Base-by-base conservation (phyloP, 306 rosid species). In the Macrotyloma uniflorum region DNA sequence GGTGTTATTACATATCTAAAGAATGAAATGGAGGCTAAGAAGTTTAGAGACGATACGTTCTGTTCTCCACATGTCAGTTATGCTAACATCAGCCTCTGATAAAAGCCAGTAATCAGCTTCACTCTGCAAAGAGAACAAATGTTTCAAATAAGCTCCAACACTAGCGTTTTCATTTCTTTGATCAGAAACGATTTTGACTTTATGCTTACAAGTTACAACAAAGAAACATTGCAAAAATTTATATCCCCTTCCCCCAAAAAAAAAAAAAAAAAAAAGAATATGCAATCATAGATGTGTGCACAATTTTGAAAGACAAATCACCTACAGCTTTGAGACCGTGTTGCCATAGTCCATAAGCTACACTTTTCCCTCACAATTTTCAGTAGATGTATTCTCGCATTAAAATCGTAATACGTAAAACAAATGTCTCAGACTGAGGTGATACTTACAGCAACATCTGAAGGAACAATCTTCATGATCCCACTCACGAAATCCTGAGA, bases 31-130 rank as follows among this genome's bases (percentile, higher is more conserved):
- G 68, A 64, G 33, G 19, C 49, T 53, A 32, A 20, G 47, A 69
- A 67, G 79, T 77, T 50, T 8, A 22, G 70, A 15, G 63, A 86
- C 91, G 82, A 87, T 95, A 95, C 98, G 70, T 67, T 91, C 98
- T 63, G 96, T 82, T 86, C 92, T 91, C 98, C 98, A 95, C 85
- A 95, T 92, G 82, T 92, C 98, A 35, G 98, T 95, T 78, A 91
- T 91, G 84, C 98, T 91, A 80, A 92, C 89, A 77, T 84, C 91
- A 35, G 93, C 93, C 66, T 92, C 95, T 14, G 98, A 90, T 77
- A 92, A 87, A 71, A 95, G 98, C 98, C 98, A 95, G 89, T 92
- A 95, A 83, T 95, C 98, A 38, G 98, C 93, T 70, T 92, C 93
- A 61, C 89, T 86, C 98, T 95, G 91, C 43, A 74, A 46, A 83